Evolutionary conservation across 768 basidiomycete genomes (phyloP).

Genomic region (Mycena olivaceomarginata): DNA sequence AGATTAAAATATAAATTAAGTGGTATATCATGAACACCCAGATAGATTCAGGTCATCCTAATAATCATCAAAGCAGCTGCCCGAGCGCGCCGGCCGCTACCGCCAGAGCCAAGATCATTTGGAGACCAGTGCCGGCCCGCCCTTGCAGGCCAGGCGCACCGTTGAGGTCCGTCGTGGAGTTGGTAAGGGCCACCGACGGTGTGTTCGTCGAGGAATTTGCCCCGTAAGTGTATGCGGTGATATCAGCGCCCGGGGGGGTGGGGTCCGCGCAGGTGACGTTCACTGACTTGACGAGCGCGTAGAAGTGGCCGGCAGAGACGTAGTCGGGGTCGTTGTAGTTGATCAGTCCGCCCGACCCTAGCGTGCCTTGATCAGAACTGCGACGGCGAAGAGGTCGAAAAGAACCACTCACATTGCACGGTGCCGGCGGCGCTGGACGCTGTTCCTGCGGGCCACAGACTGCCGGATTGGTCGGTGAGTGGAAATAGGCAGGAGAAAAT

Average conservation of each 20-base stretch:
- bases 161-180: conserved; percentile 73
- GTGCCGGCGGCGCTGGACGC: conserved; percentile 77
- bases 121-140: conserved; percentile 30
- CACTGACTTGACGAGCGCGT: conserved; percentile 77
- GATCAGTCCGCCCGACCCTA: conserved; percentile 72
- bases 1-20: conserved; percentile 20
- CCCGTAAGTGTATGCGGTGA: conserved; percentile 81
- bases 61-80: conserved; percentile 33
- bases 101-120: conserved; percentile 29
- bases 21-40: conserved; percentile 18
- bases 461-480: conserved; percentile 47
- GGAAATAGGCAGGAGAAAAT: neutral
- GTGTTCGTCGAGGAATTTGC: conserved; percentile 70
- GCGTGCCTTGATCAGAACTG: neutral
- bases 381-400: neutral
- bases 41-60: neutral
- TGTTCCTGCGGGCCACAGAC: conserved; percentile 92
- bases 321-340: conserved; percentile 90
- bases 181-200: conserved; percentile 76
- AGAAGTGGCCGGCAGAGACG: conserved; percentile 82
- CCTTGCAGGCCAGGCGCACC: conserved; percentile 55
- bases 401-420: conserved; percentile 68
- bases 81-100: conserved; percentile 42
- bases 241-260: conserved; percentile 60
- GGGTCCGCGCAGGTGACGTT: conserved; percentile 79